Evolutionary conservation across 768 basidiomycete species (phyloP).

Genomic region (Leccinum fibrillosum): DNA sequence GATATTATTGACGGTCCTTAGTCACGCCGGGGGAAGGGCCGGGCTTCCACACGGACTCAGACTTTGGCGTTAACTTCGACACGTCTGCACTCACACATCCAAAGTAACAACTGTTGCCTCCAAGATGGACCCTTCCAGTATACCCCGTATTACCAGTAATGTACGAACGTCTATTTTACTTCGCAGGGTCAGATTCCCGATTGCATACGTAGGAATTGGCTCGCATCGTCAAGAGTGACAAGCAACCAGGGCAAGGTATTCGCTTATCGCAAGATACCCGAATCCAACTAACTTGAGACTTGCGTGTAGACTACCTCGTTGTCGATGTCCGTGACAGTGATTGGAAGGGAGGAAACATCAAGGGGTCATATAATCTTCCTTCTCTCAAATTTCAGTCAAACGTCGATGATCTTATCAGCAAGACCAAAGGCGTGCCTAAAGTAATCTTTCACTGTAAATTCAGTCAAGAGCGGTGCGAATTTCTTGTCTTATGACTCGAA

Average conservation of each 20-base stretch:
- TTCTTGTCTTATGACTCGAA: neutral
- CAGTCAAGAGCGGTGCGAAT: slow-evolving; percentile 69
- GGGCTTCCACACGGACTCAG: slow-evolving; percentile 1
- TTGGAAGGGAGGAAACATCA: slow-evolving; percentile 76
- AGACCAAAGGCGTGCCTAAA: slow-evolving; percentile 57
- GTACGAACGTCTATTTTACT: slow-evolving; percentile 13
- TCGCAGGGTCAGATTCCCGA: slow-evolving; percentile 8
- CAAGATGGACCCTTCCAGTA: slow-evolving; percentile 17
- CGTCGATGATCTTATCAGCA: slow-evolving; percentile 56
- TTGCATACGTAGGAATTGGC: slow-evolving; percentile 59
- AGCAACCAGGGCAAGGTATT: slow-evolving; percentile 44
- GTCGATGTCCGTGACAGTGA: slow-evolving; percentile 88
- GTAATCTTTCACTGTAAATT: slow-evolving; percentile 78
- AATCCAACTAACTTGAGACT: neutral
- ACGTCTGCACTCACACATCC: neutral
- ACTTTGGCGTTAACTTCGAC: slow-evolving; percentile 6
- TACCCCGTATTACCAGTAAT: slow-evolving; percentile 19
- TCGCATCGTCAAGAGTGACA: slow-evolving; percentile 62
- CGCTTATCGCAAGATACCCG: neutral
- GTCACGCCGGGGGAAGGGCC: neutral
- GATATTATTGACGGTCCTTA: slow-evolving; percentile 2
- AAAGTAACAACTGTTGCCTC: neutral
- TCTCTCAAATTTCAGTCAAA: slow-evolving; percentile 54
- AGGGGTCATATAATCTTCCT: slow-evolving; percentile 57
- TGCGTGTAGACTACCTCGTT: slow-evolving; percentile 56